Percentiles rank a stretch among this genome's conserved stretches.
These are phyloP conservation scores for Podila verticillata DNA, from an alignment of 192 early-diverging fungal species.

Conservation along the genomic window DNA sequence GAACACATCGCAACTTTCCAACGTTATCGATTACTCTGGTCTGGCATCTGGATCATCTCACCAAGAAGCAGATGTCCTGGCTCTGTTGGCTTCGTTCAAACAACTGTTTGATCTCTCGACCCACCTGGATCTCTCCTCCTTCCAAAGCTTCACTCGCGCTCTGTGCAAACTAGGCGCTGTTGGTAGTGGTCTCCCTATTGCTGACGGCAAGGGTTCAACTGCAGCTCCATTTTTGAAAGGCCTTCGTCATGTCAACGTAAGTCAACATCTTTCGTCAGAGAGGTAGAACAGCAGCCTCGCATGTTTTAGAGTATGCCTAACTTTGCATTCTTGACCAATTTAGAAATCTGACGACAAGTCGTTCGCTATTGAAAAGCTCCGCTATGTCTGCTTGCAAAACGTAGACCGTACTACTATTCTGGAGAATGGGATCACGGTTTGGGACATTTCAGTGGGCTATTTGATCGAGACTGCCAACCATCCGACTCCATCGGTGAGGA, in stretches of 20 bases:
- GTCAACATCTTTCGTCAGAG: neutral
- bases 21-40: constrained; percentile 28
- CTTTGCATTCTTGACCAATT: too few relatives aligned
- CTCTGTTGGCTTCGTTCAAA: constrained; percentile 61
- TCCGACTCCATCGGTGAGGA: constrained; percentile 54
- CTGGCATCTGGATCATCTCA: constrained; percentile 44
- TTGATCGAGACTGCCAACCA: constrained; percentile 81
- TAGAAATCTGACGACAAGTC: constrained; percentile 79
- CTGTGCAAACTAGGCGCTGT: constrained; percentile 72
- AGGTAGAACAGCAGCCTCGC: too few relatives aligned
- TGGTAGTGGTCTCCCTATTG: constrained; percentile 58
- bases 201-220: constrained; percentile 43
- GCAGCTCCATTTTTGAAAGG: constrained; percentile 39
- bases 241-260: constrained; percentile 50
- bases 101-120: constrained; percentile 78
- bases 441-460: constrained; percentile 75
- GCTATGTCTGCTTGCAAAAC: constrained; percentile 68
- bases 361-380: constrained; percentile 81
- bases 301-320: too few relatives aligned
- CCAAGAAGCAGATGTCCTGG: constrained; percentile 55
- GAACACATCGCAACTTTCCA: constrained; percentile 9
- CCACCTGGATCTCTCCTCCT: constrained; percentile 63
- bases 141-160: constrained; percentile 72
- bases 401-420: constrained; percentile 59
- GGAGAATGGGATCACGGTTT: constrained; percentile 55